Base-by-base conservation (phyloP, 495 filamentous ascomycete genomes). In the Penicillium fimorum region DNA sequence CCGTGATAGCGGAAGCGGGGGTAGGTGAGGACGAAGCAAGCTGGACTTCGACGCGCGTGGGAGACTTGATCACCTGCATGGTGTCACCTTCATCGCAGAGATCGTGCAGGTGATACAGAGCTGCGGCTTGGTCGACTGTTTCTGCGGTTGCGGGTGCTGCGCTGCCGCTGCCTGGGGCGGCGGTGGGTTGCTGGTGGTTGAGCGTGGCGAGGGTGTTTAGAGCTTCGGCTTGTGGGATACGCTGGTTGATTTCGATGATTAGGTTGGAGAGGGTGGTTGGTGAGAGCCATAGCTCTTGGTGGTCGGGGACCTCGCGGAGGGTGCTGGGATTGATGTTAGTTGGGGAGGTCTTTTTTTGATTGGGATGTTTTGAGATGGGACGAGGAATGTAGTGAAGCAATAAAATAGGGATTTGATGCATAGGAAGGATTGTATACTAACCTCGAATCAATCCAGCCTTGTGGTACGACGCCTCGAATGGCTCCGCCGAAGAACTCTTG, bases 251-350 rank as follows among this genome's bases (percentile, higher is more conserved):
- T 53, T 98, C 94, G 76, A 96, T 77, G 69, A 95, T 91, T 62
- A 96, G 82, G 74, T 79, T 88, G 25, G 89, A 87, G 63, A 85
- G 82, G 47, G 92, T 91, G 55, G 87, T 83, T 18, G 70, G 70
- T 68, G 90, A 90, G 70, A 98, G 85, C 72, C 85, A 96, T 62
- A 96, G 86, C 79, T 98, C 94, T 75, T 98, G 92, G 72, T 96
- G 85, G 69, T 96, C 89, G 45, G 94, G 94, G 40, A 98, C 84
- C 77, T 93, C 84, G 68, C 94, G 91, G 69, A 96, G 83, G 50
- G 77, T 79, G 74, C 90, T 95, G 48, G 46, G 17, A 12, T 17
- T 24, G n/a, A n/a, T 17, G 53, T 62, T 55, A 62, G 61, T 24
- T 56, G 57, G 32, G 37, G 58, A n/a, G 20, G 52, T 10, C 48